Base-by-base conservation (phyloP, 108 stramenopile genomes). In the Conticribra guillardii region DNA sequence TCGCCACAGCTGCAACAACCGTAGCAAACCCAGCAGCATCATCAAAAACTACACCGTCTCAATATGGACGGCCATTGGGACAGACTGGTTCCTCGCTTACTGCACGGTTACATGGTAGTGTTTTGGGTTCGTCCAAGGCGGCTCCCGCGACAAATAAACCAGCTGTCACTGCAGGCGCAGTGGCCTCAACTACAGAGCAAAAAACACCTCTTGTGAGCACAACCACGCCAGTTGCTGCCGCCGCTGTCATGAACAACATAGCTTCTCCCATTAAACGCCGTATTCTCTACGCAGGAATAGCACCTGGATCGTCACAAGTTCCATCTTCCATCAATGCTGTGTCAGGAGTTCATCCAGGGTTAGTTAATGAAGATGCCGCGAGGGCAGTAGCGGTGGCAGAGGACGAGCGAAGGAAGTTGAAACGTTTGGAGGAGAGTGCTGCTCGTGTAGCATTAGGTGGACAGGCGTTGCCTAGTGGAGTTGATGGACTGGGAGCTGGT, bases 251-350 rank as follows among this genome's bases (percentile, higher is more conserved):
- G n/a, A n/a, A n/a, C n/a, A n/a, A n/a, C n/a, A n/a, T n/a, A n/a
- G 22, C 56, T 30, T 27, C 66, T 19, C 23, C 79, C 33, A 41
- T 45, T 0, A 61, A 63, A 19, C 73, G 82, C 21, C 69, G 82
- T 47, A 84, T 90, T 44, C 64, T 91, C 33, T 90, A 86, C 56
- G 93, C 86, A 2, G 93, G 93, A 5, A 89, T 94, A 76, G 88
- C 90, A 21, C 86, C 88, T 1, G 89, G 89, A 44, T 89, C 87
- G 46, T 65, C 64, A 24, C 90, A 91, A 64, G 81, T 88, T 24
- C 45, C 80, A 56, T 89, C 89, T 29, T 78, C 85, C 7, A 66
- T 93, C 11, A 69, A 62, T 9, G 88, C 89, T 16, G 92, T 87
- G 0, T 59, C 86, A 9, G 86, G 87, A 22, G 88, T 79, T 37